Evolutionary conservation across 2,329 filamentous ascomycete genomes (phyloP), one percentile per base, ranked within the genome.

Genomic region (Fusarium fujikuroi): DNA sequence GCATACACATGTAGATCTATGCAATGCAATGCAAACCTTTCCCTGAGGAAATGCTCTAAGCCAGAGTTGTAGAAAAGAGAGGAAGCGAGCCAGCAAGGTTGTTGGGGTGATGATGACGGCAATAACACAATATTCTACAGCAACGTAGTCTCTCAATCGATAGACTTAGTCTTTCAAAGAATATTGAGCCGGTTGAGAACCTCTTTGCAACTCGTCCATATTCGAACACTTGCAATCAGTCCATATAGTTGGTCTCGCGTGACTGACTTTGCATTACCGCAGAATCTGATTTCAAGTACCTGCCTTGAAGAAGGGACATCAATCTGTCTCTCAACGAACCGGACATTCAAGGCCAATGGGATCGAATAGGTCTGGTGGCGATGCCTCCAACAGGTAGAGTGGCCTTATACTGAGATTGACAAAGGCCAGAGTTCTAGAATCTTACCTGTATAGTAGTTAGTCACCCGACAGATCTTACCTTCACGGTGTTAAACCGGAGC

Each of bases 311-410:
- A 43, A 21, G n/a, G 37, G 49, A 46, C 43, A 59, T 34, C 30
- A 56, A 52, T 9, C 44, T 67, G 58, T 58, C 25, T 58, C 37
- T 40, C 25, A 28, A 28, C 36, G n/a, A 23, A 46, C 44, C 16
- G 43, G 25, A 39, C 32, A 52, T 42, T 18, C 39, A 49, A n/a
- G 42, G 14, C 47, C 28, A 53, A 66, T 49, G 36, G 23, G 39
- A 46, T 40, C 28, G 18, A n/a, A 53, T 18, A 43, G 36, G 40
- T 49, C 11, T 44, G 40, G 54, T 39, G 50, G 50, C 46, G 66
- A 74, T 71, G 57, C 60, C 71, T 60, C 75, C 73, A 73, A 49
- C 63, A 32, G 32, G 32, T 32, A 49, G 50, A 49, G 50, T 65
- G 9, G 42, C 43, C 68, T 60, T 72, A 70, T 59, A 75, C 62